These are phyloP conservation scores for Trametes gibbosa DNA, from an alignment of 768 basidiomycete genomes.

Conservation along the genomic window DNA sequence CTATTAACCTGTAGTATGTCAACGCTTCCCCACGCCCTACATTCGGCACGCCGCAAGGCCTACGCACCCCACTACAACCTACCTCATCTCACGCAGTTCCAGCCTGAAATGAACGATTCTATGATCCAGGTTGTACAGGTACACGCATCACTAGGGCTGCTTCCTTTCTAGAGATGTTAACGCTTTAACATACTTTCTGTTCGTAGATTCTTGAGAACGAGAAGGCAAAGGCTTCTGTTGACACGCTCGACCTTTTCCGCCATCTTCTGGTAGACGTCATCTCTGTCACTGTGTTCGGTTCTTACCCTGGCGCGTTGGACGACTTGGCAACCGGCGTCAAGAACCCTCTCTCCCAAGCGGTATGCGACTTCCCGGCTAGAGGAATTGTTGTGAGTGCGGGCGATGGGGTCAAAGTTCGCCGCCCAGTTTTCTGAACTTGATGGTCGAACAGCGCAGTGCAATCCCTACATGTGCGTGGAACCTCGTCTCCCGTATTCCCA, in stretches of 20 bases:
- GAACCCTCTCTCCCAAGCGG: constrained; percentile 69
- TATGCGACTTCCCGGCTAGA: constrained; percentile 78
- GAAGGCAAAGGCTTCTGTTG: constrained; percentile 57
- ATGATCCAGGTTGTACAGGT: constrained; percentile 64
- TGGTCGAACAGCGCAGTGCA: constrained; percentile 54
- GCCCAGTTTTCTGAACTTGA: neutral
- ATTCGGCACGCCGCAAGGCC: constrained; percentile 68
- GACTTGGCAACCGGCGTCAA: constrained; percentile 65
- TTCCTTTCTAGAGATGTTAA: neutral
- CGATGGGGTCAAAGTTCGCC: neutral
- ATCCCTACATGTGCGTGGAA: constrained; percentile 73
- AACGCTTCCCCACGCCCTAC: constrained; percentile 68
- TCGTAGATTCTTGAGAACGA: constrained; percentile 61
- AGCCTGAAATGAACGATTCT: constrained; percentile 66
- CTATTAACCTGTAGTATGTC: constrained; percentile 62
- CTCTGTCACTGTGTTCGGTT: constrained; percentile 66
- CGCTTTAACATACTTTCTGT: neutral
- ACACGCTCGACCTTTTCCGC: constrained; percentile 71
- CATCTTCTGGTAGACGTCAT: constrained; percentile 77
- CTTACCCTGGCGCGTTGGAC: constrained; percentile 64
- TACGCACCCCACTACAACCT: constrained; percentile 74
- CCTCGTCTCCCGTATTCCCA: constrained; percentile 67
- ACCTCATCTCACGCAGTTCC: constrained; percentile 62
- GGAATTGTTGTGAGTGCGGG: constrained; percentile 50
- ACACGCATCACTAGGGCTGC: constrained; percentile 16